phyloP scores from a whole-genome alignment of 768 basidiomycete species.

The Xerocomellus dryophilus region DNA sequence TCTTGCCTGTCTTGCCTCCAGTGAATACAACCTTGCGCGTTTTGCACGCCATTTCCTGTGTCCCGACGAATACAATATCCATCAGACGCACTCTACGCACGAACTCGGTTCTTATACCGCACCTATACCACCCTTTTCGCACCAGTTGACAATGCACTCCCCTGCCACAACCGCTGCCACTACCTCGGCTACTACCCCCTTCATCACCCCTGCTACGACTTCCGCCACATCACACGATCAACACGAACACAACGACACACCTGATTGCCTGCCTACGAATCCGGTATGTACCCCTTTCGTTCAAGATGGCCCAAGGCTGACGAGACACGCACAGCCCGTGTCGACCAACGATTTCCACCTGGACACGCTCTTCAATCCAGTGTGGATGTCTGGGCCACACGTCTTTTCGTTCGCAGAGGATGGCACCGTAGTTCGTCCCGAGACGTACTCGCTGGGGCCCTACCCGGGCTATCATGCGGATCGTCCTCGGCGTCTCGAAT shows the following conservation, averaged over 20 bases:
- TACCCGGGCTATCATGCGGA: background rate
- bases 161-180: background rate
- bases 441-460: background rate
- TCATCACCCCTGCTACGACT: background rate
- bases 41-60: background rate
- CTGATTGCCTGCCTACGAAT: background rate
- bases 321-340: background rate
- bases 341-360: slow-evolving; percentile 43
- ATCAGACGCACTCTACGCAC: background rate
- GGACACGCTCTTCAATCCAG: slow-evolving; percentile 41
- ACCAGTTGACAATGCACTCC: background rate
- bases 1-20: background rate
- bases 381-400: slow-evolving; percentile 29
- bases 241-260: background rate
- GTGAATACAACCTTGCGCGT: background rate
- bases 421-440: slow-evolving; percentile 8
- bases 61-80: background rate
- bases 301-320: background rate
- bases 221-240: background rate
- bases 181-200: background rate
- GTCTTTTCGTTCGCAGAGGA: slow-evolving; percentile 11
- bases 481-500: background rate
- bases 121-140: background rate
- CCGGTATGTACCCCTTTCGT: background rate
- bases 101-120: background rate